These are phyloP conservation scores for Boletus rubropictus DNA, from an alignment of 768 basidiomycete species.

Conservation along the genomic window DNA sequence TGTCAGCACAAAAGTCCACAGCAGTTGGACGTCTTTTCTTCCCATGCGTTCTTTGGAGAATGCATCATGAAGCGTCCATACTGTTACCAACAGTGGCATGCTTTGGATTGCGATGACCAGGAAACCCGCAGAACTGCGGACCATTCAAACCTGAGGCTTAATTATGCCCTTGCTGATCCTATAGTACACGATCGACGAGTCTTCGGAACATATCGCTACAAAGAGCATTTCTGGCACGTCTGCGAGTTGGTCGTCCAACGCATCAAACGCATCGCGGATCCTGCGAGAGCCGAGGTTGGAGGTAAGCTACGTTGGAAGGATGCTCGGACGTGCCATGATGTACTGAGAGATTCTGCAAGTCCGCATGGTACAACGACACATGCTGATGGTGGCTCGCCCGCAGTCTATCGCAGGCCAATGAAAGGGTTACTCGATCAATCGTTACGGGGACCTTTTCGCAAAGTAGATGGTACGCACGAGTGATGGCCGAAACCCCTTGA, in stretches of 20 bases:
- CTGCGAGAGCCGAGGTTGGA: constrained; percentile 29
- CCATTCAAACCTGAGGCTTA: constrained; percentile 54
- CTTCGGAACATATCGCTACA: constrained; percentile 67
- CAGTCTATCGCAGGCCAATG: constrained; percentile 31
- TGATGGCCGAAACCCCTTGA: constrained; percentile 52
- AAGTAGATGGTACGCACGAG: constrained; percentile 33
- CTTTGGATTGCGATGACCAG: background rate
- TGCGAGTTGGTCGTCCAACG: constrained; percentile 30
- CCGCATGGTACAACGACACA: constrained; percentile 57
- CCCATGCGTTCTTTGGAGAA: background rate
- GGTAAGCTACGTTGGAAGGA: no score
- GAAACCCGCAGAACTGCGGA: no score
- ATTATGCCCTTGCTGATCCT: constrained; percentile 72
- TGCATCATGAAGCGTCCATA: background rate
- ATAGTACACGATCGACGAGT: constrained; percentile 82
- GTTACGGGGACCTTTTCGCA: background rate
- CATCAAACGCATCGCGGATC: constrained; percentile 52
- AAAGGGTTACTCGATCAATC: background rate
- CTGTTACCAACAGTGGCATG: background rate
- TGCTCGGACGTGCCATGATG: constrained; percentile 45
- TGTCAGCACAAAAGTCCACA: constrained; percentile 1
- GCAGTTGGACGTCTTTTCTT: background rate
- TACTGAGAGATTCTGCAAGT: constrained; percentile 59
- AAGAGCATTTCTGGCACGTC: constrained; percentile 43
- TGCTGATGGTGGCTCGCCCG: constrained; percentile 28